Evolutionary conservation across 2,329 filamentous ascomycete species (phyloP).

Genomic region (Epichloe sibirici): DNA sequence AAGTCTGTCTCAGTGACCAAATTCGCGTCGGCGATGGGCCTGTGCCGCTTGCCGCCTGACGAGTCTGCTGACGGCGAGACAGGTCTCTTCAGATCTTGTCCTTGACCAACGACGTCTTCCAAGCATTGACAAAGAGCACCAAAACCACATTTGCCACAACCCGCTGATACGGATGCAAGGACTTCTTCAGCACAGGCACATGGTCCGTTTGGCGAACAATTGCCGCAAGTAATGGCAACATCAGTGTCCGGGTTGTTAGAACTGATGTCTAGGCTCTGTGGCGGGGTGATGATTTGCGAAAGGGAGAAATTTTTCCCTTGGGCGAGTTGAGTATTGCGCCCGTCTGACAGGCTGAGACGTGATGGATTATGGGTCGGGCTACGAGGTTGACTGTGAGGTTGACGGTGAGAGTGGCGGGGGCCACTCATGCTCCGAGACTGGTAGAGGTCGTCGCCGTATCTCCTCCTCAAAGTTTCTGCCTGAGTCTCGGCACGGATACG

Average conservation of each 20-base stretch:
- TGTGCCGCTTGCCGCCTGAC: slow-evolving; percentile 43
- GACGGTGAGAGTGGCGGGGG: slow-evolving; percentile 14
- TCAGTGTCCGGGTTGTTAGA: slow-evolving; percentile 14
- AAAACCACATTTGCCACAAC: slow-evolving; percentile 54
- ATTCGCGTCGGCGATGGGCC: slow-evolving; percentile 22
- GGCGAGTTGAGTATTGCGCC: slow-evolving; percentile 13
- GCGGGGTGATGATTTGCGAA: slow-evolving; percentile 44
- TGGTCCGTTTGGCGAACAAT: slow-evolving; percentile 37
- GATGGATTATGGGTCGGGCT: slow-evolving; percentile 12
- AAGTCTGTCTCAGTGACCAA: slow-evolving; percentile 64
- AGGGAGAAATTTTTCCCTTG: slow-evolving; percentile 37
- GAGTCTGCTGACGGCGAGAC: slow-evolving; percentile 30
- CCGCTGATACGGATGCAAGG: slow-evolving; percentile 38
- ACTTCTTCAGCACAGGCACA: slow-evolving; percentile 50
- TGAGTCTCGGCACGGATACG: slow-evolving; percentile 31
- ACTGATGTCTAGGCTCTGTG: slow-evolving; percentile 27
- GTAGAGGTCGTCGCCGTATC: slow-evolving; percentile 16
- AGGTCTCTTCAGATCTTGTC: slow-evolving; percentile 34
- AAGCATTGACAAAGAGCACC: slow-evolving; percentile 53
- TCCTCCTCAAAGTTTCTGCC: slow-evolving; percentile 22
- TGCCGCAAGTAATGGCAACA: slow-evolving; percentile 38
- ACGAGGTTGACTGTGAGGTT: slow-evolving; percentile 13
- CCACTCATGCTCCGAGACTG: slow-evolving; percentile 16
- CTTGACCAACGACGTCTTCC: slow-evolving; percentile 36
- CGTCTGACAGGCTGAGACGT: slow-evolving; percentile 18